Base-by-base conservation (phyloP, 139 green algal species). In the Picochlorum sp. region DNA sequence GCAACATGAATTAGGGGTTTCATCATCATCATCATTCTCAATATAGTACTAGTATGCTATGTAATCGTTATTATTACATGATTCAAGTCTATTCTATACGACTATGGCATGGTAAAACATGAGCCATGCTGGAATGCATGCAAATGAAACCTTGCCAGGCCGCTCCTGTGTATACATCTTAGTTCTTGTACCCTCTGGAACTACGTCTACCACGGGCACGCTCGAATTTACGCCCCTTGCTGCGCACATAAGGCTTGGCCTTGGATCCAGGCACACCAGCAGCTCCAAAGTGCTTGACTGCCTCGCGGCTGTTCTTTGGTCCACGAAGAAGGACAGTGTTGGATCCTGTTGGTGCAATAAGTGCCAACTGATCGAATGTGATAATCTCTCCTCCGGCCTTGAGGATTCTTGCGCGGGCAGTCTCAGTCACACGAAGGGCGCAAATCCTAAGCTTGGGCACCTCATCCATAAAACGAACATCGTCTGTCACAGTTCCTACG, bases 151-250 rank as follows among this genome's bases (percentile, higher is more conserved):
- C 1, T 11, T 13, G 34, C 34, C 4, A 41, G 3, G 34, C 34
- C 34, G 34, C 34, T 41, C 34, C 34, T 41, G 34, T 13, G 34
- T 13, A 41, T 41, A 41, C 7, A 9, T 41, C 13, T 69, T 55
- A 83, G 30, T 73, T 85, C 93, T 98, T 99, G 92, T 92, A 99
- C 49, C 94, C 94, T 61, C 90, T 74, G 63, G 72, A 87, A 60
- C 87, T 90, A 51, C 94, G 81, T 76, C 92, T 85, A 70, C 94
- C 94, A 77, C 94, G 86, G 24, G 94, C 94, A 78, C 92, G 92
- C 86, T 99, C 94, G 76, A 98, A 98, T 87, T 98, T 99, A 79
- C 94, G 86, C 54, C 94, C 94, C 88, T 97, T 96, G 69, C 69
- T 59, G 56, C 91, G 86, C 51, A 98, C 90, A 71, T 96, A 99